Evolutionary conservation across 2,329 filamentous ascomycete species (phyloP).

Genomic region (Fusarium falciforme): DNA sequence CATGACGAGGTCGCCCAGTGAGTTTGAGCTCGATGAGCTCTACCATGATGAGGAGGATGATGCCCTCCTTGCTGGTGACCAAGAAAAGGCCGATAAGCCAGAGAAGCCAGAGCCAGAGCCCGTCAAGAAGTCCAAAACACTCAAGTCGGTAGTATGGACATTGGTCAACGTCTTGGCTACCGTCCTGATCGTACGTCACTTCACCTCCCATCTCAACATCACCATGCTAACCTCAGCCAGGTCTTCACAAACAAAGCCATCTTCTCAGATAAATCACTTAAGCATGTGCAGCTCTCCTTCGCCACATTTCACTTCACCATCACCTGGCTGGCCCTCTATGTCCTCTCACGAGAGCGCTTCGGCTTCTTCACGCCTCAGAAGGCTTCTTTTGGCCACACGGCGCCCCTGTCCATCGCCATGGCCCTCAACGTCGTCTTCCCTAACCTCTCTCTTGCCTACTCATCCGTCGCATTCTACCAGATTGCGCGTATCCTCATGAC

Average conservation of each 20-base stretch:
- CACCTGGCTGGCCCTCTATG: slow-evolving; percentile 71
- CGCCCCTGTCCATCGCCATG: slow-evolving; percentile 75
- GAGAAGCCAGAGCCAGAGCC: neutral
- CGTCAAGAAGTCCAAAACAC: neutral
- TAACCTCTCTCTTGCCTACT: slow-evolving; percentile 75
- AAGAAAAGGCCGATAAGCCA: neutral
- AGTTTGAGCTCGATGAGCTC: slow-evolving; percentile 1
- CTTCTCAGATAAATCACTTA: slow-evolving; percentile 68
- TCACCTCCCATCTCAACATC: slow-evolving; percentile 9
- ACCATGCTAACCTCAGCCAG: slow-evolving; percentile 48
- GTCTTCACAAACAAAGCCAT: slow-evolving; percentile 79
- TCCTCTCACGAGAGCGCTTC: slow-evolving; percentile 69
- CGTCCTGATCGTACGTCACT: slow-evolving; percentile 66
- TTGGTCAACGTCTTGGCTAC: slow-evolving; percentile 71
- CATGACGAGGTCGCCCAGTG: neutral
- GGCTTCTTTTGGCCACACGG: slow-evolving; percentile 65
- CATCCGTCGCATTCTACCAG: slow-evolving; percentile 77
- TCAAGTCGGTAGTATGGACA: slow-evolving; percentile 60
- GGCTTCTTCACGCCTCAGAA: slow-evolving; percentile 69
- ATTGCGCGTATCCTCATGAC: slow-evolving; percentile 75
- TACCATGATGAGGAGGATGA: slow-evolving; percentile 3
- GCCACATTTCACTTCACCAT: slow-evolving; percentile 76
- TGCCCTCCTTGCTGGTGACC: neutral
- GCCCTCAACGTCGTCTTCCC: slow-evolving; percentile 75
- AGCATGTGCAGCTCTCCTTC: slow-evolving; percentile 73